Base-by-base conservation (phyloP, 306 rosid species). In the Rosa lucieae region DNA sequence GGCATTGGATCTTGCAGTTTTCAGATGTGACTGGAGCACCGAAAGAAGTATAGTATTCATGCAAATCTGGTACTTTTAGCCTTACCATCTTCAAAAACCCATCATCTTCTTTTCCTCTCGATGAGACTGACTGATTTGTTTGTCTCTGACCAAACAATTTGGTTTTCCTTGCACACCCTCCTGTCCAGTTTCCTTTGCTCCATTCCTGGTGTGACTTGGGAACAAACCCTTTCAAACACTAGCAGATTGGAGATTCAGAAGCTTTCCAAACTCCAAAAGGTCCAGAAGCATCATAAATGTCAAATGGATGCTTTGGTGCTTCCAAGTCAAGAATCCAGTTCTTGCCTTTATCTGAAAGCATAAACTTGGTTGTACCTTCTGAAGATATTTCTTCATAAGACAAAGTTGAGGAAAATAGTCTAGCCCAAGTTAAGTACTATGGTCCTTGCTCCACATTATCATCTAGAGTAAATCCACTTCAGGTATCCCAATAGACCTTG, bases 401-500 rank as follows among this genome's bases (percentile, higher is more conserved):
- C 12, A 8, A 20, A 9, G 6, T 21, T 3, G 35, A 0, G 37
- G n/a, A 3, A 21, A 21, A 8, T 21, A 65, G 29, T 0, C 8
- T 3, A 20, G 5, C n/a, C 13, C 66, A 88, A 71, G 74, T 67
- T 0, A 84, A 23, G 43, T 52, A 82, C 47, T 61, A 78, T 43
- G 76, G 78, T 42, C 89, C 89, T 20, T 23, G 14, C 23, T 73
- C 70, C 8, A 23, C 56, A 29, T 88, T 79, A 71, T 84, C 75
- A 2, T 18, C 82, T 0, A 87, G 49, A 29, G 0, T 44, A 59
- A 81, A 84, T 18, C 86, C 86, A 75, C 59, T 0, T 32, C 5
- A 1, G 85, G 86, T 8, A 84, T 2, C 18, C 94, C 94, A 6
- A 84, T 70, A 55, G 87, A 90, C 81, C 68, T 42, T 10, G 84